Evolutionary conservation across 1,139 yeast genomes (phyloP).

Genomic region (Wickerhamiella infanticola): DNA sequence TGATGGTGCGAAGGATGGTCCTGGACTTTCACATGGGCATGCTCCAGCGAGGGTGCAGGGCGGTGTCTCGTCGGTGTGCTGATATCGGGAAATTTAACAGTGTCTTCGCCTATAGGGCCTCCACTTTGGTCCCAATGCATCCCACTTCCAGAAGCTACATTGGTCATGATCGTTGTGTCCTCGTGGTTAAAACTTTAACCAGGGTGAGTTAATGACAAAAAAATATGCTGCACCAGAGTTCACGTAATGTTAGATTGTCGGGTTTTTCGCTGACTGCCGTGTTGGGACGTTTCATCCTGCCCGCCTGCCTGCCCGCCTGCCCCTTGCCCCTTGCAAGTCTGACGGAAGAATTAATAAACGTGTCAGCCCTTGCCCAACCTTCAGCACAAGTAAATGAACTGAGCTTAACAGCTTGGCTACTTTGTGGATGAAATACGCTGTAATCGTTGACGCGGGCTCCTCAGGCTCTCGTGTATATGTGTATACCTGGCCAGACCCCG

Average conservation of each 20-base stretch:
- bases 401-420: too few relatives aligned
- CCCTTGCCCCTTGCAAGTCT: too few relatives aligned
- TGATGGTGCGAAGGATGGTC: not conserved
- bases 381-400: too few relatives aligned
- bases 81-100: not conserved
- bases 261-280: too few relatives aligned
- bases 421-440: constrained; percentile 30
- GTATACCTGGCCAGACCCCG: constrained; percentile 47
- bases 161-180: not conserved
- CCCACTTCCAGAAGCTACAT: not conserved
- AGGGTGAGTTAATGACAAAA: too few relatives aligned
- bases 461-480: constrained; percentile 65
- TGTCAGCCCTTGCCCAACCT: too few relatives aligned
- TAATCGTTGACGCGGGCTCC: constrained; percentile 72
- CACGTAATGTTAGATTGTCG: too few relatives aligned
- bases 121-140: not conserved
- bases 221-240: too few relatives aligned
- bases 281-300: too few relatives aligned
- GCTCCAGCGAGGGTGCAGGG: not conserved
- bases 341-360: too few relatives aligned
- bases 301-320: too few relatives aligned
- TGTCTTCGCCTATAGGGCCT: not conserved
- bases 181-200: too few relatives aligned
- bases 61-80: not conserved
- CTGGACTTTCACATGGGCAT: not conserved